Evolutionary conservation across 805 yeast genomes (phyloP), one percentile per base, ranked within the genome.

Genomic region (Blastobotrys mokoenaii): DNA sequence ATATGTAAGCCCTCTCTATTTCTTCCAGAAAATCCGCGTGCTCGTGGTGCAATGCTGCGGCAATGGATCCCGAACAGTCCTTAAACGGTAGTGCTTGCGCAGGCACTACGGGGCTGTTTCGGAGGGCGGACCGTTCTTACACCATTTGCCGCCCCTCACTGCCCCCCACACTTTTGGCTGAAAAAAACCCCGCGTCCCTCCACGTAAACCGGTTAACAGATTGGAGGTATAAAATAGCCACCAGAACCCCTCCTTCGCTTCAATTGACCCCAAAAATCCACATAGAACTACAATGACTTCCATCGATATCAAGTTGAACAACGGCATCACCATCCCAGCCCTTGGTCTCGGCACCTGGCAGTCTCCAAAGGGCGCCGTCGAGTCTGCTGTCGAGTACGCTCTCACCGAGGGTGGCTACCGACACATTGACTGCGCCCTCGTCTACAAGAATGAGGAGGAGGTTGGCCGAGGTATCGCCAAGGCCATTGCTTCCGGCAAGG

Each of bases 261-360:
- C 15, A 11, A 11, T 12, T 31, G 15, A 31, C 34, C 12, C 10
- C 27, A 5, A 17, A 37, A 7, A 16, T 16, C 7, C 30, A 8
- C 25, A 31, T 31, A 31, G 15, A 31, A 31, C 10, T 12, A 31
- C 15, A 38, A 38, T 38, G 41, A 38, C 41, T 7, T 25, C 41
- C n/a, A 11, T 38, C 15, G 27, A 29, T 25, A 14, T 51, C 44
- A 52, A 46, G 31, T 54, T 62, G 9, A 82, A 82, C 72, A 74
- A 76, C 49, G 90, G 93, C 18, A 69, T 66, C 27, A 52, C 57
- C 37, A 79, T 84, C 49, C 90, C 90, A 35, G 73, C 70, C 9
- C 67, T 84, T 37, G 89, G 86, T 2, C 72, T 83, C 42, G 93
- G 94, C 39, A 82, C 93, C 29, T 84, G 85, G 82, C 76, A 82